Evolutionary conservation across 2,329 filamentous ascomycete species (phyloP).

Genomic region (Pseudocercospora macadamiae): DNA sequence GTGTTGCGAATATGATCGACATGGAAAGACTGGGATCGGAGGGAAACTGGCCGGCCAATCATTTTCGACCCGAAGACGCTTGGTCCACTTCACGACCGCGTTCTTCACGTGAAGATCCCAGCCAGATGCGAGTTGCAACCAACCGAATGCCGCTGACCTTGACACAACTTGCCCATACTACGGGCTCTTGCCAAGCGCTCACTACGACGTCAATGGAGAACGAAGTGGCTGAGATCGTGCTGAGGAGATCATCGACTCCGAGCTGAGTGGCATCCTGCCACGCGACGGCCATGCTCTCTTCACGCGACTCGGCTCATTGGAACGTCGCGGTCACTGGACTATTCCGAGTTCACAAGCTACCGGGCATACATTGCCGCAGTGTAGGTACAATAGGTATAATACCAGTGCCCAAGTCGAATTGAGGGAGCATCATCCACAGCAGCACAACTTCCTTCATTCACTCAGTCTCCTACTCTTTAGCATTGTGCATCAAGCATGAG

Average conservation of each 20-base stretch:
- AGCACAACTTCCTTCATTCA: constrained; percentile 4
- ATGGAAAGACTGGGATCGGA: background rate
- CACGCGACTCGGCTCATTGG: background rate
- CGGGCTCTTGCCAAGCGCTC: background rate
- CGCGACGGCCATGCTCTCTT: constrained; percentile 1
- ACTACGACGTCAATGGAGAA: background rate
- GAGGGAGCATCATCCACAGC: background rate
- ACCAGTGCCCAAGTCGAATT: background rate
- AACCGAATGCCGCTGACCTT: constrained; percentile 2
- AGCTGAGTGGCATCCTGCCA: background rate
- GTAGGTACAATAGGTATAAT: background rate
- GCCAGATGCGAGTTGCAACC: background rate
- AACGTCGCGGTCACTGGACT: background rate
- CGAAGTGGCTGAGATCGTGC: background rate
- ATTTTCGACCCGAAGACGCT: constrained; percentile 1
- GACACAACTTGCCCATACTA: background rate
- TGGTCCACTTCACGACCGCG: background rate
- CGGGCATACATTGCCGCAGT: background rate
- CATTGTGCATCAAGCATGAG: background rate
- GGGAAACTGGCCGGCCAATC: background rate
- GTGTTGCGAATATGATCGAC: background rate
- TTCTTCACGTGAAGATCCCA: background rate
- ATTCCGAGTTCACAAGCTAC: background rate
- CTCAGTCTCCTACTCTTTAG: background rate
- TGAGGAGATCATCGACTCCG: background rate